Conservation (phyloP, 2,329 filamentous ascomycete species). For the Neonectria punicea region DNA sequence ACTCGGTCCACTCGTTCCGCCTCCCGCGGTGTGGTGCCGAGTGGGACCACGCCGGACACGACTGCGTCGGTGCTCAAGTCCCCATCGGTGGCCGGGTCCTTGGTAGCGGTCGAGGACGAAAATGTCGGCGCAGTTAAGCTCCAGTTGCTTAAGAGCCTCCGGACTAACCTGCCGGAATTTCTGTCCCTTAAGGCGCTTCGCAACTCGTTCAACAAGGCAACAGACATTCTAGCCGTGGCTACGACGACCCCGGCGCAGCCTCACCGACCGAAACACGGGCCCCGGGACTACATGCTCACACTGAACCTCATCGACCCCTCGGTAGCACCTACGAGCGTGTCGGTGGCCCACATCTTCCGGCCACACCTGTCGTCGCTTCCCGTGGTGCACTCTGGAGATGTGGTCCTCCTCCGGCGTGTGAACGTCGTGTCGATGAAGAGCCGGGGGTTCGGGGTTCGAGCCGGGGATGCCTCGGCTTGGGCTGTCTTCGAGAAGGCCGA, state of each 20-base stretch:
- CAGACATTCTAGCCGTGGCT: slow-evolving; percentile 66
- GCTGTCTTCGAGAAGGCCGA: slow-evolving; percentile 66
- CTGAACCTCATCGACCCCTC: slow-evolving; percentile 68
- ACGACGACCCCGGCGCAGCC: slow-evolving; percentile 62
- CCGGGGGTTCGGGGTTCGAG: slow-evolving; percentile 65
- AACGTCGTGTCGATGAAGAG: slow-evolving; percentile 63
- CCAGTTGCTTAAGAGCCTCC: slow-evolving; percentile 58
- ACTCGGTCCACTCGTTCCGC: slow-evolving; percentile 40
- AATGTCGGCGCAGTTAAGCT: slow-evolving; percentile 53
- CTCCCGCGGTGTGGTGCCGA: slow-evolving; percentile 33
- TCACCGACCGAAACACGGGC: slow-evolving; percentile 65
- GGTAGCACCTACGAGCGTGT: slow-evolving; percentile 59
- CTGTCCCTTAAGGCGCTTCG: slow-evolving; percentile 63
- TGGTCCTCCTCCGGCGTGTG: slow-evolving; percentile 67
- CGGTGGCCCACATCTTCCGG: slow-evolving; percentile 67
- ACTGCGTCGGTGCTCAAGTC: slow-evolving; percentile 36
- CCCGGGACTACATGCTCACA: slow-evolving; percentile 68
- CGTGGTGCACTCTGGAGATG: slow-evolving; percentile 64
- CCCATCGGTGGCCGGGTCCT: slow-evolving; percentile 44
- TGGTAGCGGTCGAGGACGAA: slow-evolving; percentile 39
- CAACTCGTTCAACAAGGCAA: slow-evolving; percentile 57
- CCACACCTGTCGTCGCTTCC: slow-evolving; percentile 68
- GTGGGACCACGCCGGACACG: slow-evolving; percentile 35
- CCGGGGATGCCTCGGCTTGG: slow-evolving; percentile 68
- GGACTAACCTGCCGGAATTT: slow-evolving; percentile 63